These are phyloP conservation scores for Fusarium sarcochroum DNA, from an alignment of 2,329 filamentous ascomycete genomes.

Conservation along the genomic window DNA sequence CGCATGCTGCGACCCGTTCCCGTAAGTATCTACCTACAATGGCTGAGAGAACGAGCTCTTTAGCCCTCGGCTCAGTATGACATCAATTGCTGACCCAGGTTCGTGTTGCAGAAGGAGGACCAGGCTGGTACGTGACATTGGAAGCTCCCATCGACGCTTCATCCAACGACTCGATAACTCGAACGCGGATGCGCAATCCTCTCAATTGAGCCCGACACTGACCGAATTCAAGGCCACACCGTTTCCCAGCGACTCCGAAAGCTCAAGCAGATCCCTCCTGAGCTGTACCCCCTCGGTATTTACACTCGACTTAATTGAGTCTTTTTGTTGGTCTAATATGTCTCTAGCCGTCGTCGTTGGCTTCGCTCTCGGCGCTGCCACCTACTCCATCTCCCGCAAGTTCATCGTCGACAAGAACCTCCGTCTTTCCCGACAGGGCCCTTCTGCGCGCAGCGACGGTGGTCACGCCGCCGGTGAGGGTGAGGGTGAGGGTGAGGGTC, in stretches of 20 bases:
- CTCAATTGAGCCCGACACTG: constrained; percentile 42
- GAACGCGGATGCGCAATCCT: constrained; percentile 15
- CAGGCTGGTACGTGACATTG: constrained; percentile 71
- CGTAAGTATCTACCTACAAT: constrained; percentile 63
- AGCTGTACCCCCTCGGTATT: constrained; percentile 93
- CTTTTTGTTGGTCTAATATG: constrained; percentile 45
- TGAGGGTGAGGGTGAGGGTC: constrained; percentile 50
- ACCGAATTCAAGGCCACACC: constrained; percentile 81
- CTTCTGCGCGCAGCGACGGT: constrained; percentile 57
- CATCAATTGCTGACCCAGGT: constrained; percentile 46
- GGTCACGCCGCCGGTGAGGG: constrained; percentile 44
- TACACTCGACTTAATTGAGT: constrained; percentile 32
- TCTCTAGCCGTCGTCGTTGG: constrained; percentile 83
- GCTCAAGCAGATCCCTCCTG: constrained; percentile 90
- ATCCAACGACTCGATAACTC: constrained; percentile 31
- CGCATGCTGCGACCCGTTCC: constrained; percentile 80
- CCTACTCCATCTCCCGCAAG: constrained; percentile 87
- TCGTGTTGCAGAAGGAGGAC: constrained; percentile 70
- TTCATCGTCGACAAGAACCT: constrained; percentile 92
- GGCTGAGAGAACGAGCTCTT: constrained; percentile 42
- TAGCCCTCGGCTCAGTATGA: constrained; percentile 39
- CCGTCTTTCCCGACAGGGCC: constrained; percentile 81
- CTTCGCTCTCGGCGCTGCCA: constrained; percentile 84
- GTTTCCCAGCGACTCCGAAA: constrained; percentile 94
- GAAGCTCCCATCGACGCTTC: constrained; percentile 23